Evolutionary conservation across 1,284 basidiomycete genomes (phyloP), one percentile per base, ranked within the genome.

Genomic region (Coriolopsis trogii): DNA sequence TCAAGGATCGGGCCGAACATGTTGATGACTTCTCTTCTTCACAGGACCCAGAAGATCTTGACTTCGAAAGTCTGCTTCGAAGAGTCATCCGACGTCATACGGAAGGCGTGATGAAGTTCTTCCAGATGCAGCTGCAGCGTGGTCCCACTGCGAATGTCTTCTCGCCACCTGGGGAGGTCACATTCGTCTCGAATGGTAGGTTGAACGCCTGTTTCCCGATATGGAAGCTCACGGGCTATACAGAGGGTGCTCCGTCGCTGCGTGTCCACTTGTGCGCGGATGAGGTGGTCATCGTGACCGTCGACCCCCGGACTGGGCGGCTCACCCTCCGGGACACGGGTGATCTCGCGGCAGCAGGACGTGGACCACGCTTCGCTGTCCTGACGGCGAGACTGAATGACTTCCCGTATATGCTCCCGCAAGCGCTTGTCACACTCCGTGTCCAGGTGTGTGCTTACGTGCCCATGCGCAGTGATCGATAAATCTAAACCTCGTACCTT

Each of bases 281-380:
- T 52, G 87, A 91, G 62, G 70, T 84, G 16, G 82, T 88, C 25
- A 73, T 87, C 18, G 77, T 91, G 45, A 83, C 84, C 5, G 79
- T 92, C 41, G 89, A 92, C 60, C 69, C 81, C 2, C 76, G 89
- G 57, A 90, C 87, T 0, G 89, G 89, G 12, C 80, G 81, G 15
- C 69, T 91, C 55, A 84, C 76, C 51, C 72, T 91, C 34, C 77
- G 82, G 10, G 89, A 91, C 65, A 86, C 82, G 1, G 88, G 88
- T 7, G 87, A 89, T 61, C 77, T 92, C 23, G 84, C 87, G 3
- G 83, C 85, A 7, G 82, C 84, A 33, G 81, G 83, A n/a, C 78
- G 84, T 40, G 85, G 79, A 0, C 81, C 81, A 15, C 78, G 78
- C 24, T 88, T 89, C 63, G 70, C 76, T 6, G 58, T 67, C 2